Conservation (phyloP, 768 basidiomycete species). For the Sporobolomyces phaffii region DNA sequence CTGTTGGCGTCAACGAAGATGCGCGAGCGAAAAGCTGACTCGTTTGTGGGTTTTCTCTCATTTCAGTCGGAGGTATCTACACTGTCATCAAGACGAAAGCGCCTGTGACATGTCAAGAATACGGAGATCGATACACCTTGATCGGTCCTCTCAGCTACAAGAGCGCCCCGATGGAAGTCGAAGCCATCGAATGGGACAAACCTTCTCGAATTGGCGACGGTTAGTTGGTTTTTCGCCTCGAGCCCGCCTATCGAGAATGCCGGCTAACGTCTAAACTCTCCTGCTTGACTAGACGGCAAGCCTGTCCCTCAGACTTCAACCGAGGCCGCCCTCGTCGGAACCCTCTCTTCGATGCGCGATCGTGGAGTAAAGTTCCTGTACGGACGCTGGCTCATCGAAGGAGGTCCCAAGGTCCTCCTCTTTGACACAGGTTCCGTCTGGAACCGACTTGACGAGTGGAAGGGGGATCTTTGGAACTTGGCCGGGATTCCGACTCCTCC, state of each 20-base stretch:
- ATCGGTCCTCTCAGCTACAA: constrained; percentile 99
- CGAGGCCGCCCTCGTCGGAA: constrained; percentile 56
- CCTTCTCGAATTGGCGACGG: constrained; percentile 16
- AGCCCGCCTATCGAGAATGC: no score
- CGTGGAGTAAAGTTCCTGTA: constrained; percentile 91
- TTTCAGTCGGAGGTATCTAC: constrained; percentile 93
- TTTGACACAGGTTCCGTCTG: constrained; percentile 90
- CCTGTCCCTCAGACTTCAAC: constrained; percentile 33
- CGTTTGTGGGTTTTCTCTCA: no score
- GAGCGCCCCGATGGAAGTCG: constrained; percentile 98
- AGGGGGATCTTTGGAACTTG: constrained; percentile 94
- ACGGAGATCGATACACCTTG: constrained; percentile 87
- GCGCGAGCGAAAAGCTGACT: no score
- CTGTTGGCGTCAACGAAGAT: no score
- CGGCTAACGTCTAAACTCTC: no score
- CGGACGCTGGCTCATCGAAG: constrained; percentile 97
- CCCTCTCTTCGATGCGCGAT: constrained; percentile 73
- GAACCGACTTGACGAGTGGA: constrained; percentile 93
- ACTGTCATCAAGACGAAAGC: constrained; percentile 99
- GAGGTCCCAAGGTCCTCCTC: constrained; percentile 85
- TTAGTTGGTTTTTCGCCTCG: no score
- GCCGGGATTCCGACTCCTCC: constrained; percentile 96
- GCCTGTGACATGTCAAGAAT: constrained; percentile 93
- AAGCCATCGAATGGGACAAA: constrained; percentile 68
- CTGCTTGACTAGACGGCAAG: constrained; percentile 9